Evolutionary conservation across 768 basidiomycete genomes (phyloP).

Genomic region (Lactarius trivialis): DNA sequence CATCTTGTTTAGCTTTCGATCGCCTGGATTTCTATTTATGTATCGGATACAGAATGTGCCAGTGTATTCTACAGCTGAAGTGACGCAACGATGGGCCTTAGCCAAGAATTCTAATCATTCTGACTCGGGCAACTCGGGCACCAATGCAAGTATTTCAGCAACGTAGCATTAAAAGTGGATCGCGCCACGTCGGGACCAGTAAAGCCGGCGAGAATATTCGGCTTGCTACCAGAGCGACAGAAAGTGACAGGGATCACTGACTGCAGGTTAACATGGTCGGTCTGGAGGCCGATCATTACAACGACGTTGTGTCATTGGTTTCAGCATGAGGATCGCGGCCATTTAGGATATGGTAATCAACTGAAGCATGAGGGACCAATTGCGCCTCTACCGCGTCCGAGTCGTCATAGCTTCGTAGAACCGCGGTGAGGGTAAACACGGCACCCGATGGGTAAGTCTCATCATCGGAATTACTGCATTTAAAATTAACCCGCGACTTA

Average conservation of each 20-base stretch:
- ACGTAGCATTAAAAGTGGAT: too few species aligned
- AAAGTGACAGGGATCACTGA: too few species aligned
- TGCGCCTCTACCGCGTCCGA: neutral
- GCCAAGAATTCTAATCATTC: neutral
- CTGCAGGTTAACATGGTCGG: neutral
- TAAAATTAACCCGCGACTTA: neutral
- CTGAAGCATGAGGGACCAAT: neutral
- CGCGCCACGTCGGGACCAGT: too few species aligned
- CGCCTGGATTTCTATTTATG: slow-evolving; percentile 3
- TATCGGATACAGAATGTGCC: slow-evolving; percentile 14
- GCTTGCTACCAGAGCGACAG: too few species aligned
- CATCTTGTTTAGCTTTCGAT: neutral
- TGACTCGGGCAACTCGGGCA: neutral
- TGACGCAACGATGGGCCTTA: neutral
- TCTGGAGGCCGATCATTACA: neutral
- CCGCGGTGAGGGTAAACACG: neutral
- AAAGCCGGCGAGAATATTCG: too few species aligned
- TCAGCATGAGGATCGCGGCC: too few species aligned
- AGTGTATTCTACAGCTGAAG: slow-evolving; percentile 9
- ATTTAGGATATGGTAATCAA: too few species aligned
- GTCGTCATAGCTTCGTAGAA: neutral
- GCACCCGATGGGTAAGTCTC: too few species aligned
- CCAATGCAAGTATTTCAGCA: neutral
- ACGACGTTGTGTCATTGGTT: too few species aligned
- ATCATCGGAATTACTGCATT: neutral